phyloP scores from a whole-genome alignment of 1,284 basidiomycete species.

The Leccinum subatratum region DNA sequence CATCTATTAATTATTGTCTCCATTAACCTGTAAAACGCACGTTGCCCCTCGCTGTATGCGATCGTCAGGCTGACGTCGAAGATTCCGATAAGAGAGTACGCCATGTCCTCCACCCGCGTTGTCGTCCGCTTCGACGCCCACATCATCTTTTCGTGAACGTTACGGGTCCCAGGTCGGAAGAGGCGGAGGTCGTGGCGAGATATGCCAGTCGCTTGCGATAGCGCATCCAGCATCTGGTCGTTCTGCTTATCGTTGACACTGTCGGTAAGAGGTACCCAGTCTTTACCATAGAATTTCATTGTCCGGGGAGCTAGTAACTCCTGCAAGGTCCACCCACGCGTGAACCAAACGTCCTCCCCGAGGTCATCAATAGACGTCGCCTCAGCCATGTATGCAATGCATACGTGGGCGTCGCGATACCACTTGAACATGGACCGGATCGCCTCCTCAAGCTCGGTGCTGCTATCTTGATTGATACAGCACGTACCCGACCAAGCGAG shows the following conservation, averaged over 20 bases:
- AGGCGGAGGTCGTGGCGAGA: conserved; percentile 22
- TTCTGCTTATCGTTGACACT: conserved; percentile 29
- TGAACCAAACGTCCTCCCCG: conserved; percentile 31
- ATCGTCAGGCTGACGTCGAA: conserved; percentile 33
- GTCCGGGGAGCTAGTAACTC: conserved; percentile 26
- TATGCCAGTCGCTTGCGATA: conserved; percentile 31
- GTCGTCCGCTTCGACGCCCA: conserved; percentile 34
- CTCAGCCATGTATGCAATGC: conserved; percentile 33
- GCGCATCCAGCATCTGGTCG: conserved; percentile 19
- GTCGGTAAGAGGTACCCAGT: conserved; percentile 23
- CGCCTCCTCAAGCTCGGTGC: conserved; percentile 31
- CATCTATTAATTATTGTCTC: conserved; percentile 28
- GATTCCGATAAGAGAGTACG: conserved; percentile 31
- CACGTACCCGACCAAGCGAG: conserved; percentile 33
- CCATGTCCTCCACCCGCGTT: conserved; percentile 31
- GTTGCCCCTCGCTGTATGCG: conserved; percentile 32
- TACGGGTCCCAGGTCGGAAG: conserved; percentile 28
- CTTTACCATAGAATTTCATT: conserved; percentile 32
- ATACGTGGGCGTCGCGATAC: conserved; percentile 29
- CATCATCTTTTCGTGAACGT: conserved; percentile 32
- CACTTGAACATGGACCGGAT: conserved; percentile 34
- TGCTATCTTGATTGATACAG: conserved; percentile 29
- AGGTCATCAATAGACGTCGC: conserved; percentile 29
- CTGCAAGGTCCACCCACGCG: conserved; percentile 31
- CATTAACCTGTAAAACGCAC: conserved; percentile 30